Conservation (phyloP, 2,329 filamentous ascomycete species). For the Nothopassalora personata region DNA sequence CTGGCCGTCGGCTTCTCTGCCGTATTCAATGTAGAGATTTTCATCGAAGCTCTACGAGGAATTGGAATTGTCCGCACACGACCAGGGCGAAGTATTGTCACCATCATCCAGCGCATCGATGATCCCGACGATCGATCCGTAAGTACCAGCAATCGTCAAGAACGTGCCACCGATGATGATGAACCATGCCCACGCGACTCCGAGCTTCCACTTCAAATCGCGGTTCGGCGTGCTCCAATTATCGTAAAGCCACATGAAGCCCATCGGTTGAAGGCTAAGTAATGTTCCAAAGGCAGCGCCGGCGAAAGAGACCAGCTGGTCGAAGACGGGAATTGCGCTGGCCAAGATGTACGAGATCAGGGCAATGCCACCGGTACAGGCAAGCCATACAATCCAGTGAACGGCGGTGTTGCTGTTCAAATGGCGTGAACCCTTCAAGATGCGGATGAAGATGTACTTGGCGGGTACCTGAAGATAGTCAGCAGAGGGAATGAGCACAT, state of each 20-base stretch:
- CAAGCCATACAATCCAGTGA: constrained; percentile 17
- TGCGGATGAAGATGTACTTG: constrained; percentile 20
- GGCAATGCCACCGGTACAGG: constrained; percentile 8
- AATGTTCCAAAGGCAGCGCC: constrained; percentile 11
- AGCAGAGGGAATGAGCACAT: constrained; percentile 7
- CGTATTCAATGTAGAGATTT: not conserved
- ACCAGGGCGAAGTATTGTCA: constrained; percentile 11
- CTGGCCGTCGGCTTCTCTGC: not conserved
- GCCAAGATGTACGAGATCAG: constrained; percentile 15
- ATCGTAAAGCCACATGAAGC: constrained; percentile 11
- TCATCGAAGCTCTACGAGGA: not conserved
- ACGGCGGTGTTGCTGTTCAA: constrained; percentile 14
- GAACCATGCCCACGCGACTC: constrained; percentile 6
- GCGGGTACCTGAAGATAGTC: constrained; percentile 21
- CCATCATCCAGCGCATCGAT: constrained; percentile 13
- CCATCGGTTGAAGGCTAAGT: constrained; percentile 6
- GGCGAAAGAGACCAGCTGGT: constrained; percentile 14
- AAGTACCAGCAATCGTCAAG: constrained; percentile 44
- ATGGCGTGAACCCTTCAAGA: constrained; percentile 17
- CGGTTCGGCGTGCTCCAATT: not conserved
- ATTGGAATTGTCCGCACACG: constrained; percentile 12
- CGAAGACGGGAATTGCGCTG: constrained; percentile 16
- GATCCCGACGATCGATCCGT: constrained; percentile 16
- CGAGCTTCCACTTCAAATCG: not conserved
- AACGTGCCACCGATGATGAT: constrained; percentile 38